A percentile compares a stretch with the other conserved stretches of the same genome.
Conservation (phyloP, 164 flowering plant genomes). For the Vitis labrusca region DNA sequence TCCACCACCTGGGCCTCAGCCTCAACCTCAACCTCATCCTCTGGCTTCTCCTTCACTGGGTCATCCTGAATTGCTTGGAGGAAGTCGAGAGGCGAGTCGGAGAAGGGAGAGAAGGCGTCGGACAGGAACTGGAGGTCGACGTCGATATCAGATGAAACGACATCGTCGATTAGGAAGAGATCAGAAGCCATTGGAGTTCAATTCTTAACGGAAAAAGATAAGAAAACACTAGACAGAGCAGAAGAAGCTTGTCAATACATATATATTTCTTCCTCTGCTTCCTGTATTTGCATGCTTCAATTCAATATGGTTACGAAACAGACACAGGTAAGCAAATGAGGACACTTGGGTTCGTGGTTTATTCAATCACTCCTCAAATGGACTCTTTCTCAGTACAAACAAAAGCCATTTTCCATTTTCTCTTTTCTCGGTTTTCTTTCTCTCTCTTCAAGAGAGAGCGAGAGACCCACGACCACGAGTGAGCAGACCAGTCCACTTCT, state of each 20-base stretch:
- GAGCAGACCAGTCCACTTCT: not conserved
- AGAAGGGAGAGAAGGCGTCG: conserved; percentile 42
- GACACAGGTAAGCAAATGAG: not conserved
- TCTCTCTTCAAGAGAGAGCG: not conserved
- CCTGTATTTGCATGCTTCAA: too few species aligned
- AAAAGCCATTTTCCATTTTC: conserved; percentile 1
- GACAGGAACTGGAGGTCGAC: conserved; percentile 26
- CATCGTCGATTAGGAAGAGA: conserved; percentile 35
- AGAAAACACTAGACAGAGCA: not conserved
- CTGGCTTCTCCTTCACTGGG: conserved; percentile 19
- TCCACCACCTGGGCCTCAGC: too few species aligned
- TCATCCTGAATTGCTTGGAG: conserved; percentile 21
- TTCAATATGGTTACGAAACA: conserved; percentile 4
- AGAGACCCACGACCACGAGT: not conserved
- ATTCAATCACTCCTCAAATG: conserved; percentile 7
- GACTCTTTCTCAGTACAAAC: conserved; percentile 2
- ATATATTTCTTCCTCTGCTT: too few species aligned
- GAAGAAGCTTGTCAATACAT: not conserved
- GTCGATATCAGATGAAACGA: conserved; percentile 23
- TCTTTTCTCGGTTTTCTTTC: not conserved
- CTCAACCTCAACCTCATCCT: conserved; percentile 15
- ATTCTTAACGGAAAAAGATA: not conserved
- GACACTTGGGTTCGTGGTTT: conserved; percentile 11
- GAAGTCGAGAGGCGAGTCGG: conserved; percentile 31
- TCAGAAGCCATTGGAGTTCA: conserved; percentile 55